Evolutionary conservation across 1,284 basidiomycete species (phyloP).

Genomic region (Waitea zeae): DNA sequence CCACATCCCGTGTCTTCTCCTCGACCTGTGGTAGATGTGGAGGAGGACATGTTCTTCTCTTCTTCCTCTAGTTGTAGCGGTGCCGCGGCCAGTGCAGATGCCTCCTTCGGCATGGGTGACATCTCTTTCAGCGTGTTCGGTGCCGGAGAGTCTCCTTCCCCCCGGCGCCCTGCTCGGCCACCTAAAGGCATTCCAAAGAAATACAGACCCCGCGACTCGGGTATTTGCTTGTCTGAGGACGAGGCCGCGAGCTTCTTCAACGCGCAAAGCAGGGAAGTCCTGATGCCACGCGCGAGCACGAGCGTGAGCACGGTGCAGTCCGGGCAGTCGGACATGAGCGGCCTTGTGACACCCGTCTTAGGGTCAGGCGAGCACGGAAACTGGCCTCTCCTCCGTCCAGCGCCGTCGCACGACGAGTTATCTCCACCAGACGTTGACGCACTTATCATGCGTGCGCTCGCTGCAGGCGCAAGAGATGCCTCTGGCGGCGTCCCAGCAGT

Average conservation of each 20-base stretch:
- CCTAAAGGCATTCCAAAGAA: slow-evolving; percentile 32
- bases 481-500: slow-evolving; percentile 18
- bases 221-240: slow-evolving; percentile 41
- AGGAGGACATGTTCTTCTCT: slow-evolving; percentile 48
- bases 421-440: slow-evolving; percentile 26
- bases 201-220: slow-evolving; percentile 53
- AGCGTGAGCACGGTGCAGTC: slow-evolving; percentile 44
- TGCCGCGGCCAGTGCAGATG: no score
- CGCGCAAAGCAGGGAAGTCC: slow-evolving; percentile 7
- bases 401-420: slow-evolving; percentile 20
- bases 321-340: slow-evolving; percentile 27
- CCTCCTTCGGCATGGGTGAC: slow-evolving; percentile 18
- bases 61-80: no score
- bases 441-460: slow-evolving; percentile 57
- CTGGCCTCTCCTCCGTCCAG: slow-evolving; percentile 38
- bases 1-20: no score
- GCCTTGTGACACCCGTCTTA: slow-evolving; percentile 37
- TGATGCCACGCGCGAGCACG: slow-evolving; percentile 35
- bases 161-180: neutral
- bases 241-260: slow-evolving; percentile 13
- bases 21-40: slow-evolving; percentile 19
- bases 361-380: slow-evolving; percentile 33
- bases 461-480: slow-evolving; percentile 26
- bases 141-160: neutral
- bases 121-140: slow-evolving; percentile 23